Evolutionary conservation across 192 early-diverging fungal genomes (phyloP).

Genomic region (Kickxella alabastrina): DNA sequence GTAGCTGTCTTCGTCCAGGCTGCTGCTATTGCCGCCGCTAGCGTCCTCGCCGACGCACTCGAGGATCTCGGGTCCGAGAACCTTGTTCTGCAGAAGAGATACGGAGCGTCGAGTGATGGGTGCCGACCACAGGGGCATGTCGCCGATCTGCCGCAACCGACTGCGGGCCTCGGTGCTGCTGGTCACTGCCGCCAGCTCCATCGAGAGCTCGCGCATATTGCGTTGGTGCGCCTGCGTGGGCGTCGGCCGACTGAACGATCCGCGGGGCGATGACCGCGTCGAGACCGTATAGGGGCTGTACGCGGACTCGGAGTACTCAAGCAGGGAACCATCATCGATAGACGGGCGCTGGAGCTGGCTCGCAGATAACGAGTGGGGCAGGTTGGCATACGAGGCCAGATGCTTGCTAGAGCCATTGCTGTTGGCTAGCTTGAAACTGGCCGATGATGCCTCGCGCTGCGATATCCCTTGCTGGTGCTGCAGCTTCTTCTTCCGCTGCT

Average conservation of each 20-base stretch:
- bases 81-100: constrained; percentile 33
- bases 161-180: constrained; percentile 19
- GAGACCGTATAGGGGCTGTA: constrained; percentile 19
- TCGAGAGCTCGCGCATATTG: constrained; percentile 31
- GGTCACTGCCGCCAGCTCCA: constrained; percentile 15
- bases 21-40: not conserved
- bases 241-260: constrained; percentile 19
- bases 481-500: constrained; percentile 22
- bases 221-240: constrained; percentile 14
- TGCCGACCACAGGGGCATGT: constrained; percentile 29
- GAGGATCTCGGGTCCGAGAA: constrained; percentile 17
- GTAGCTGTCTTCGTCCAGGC: constrained; percentile 1
- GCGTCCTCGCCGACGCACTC: constrained; percentile 46
- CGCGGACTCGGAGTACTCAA: constrained; percentile 20
- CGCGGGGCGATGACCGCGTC: constrained; percentile 34
- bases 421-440: constrained; percentile 12
- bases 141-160: constrained; percentile 17
- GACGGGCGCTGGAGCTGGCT: constrained; percentile 28
- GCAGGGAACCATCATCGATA: constrained; percentile 29
- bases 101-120: constrained; percentile 36
- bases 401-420: constrained; percentile 18
- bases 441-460: constrained; percentile 11
- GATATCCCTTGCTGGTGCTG: too few relatives aligned
- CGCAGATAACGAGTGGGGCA: constrained; percentile 2
- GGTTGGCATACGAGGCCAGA: constrained; percentile 10